Evolutionary conservation across 257 asterid genomes (phyloP), one percentile per base, ranked within the genome.

Genomic region (Echites panduratus): DNA sequence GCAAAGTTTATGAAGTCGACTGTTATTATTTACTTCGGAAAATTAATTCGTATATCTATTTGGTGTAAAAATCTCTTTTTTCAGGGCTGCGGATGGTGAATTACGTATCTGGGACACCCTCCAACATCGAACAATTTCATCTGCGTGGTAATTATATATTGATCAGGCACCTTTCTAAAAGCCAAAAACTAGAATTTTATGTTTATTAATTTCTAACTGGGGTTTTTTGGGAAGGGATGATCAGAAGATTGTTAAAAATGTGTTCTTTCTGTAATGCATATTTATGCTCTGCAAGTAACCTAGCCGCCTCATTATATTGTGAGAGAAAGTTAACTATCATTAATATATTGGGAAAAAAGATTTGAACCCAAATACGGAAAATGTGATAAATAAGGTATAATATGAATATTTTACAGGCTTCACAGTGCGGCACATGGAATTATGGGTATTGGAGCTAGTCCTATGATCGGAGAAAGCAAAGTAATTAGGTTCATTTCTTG

Each of bases 361-460:
- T 32, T 64, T 19, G 48, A 64, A 16, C 70, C 27, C 17, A 20
- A 26, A 32, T 43, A 61, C 35, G 4, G 35, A 27, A 20, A 44
- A 65, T 12, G 26, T 0, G 13, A 16, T 9, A 53, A 43, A 40
- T 69, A 68, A 70, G 41, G 20, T 24, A 35, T 66, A 49, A 17
- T 59, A 65, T 74, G 73, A 40, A 44, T 49, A 16, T 64, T 22
- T 71, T 75, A 59, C 82, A 84, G 88, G 98, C 92, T 80, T 48
- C 97, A 94, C 83, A 83, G 87, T 53, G 95, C 99, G 32, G 92
- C 99, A 78, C 99, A 94, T 70, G 99, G 99, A 66, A 84, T 91
- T 14, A 84, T 87, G 45, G 83, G 96, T 75, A 73, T 94, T 73
- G 89, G 78, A 16, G 80, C 89, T 19, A 78, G 81, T 79, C 73